Evolutionary conservation across 2,329 filamentous ascomycete species (phyloP).

Genomic region (Pseudogymnoascus sp.): DNA sequence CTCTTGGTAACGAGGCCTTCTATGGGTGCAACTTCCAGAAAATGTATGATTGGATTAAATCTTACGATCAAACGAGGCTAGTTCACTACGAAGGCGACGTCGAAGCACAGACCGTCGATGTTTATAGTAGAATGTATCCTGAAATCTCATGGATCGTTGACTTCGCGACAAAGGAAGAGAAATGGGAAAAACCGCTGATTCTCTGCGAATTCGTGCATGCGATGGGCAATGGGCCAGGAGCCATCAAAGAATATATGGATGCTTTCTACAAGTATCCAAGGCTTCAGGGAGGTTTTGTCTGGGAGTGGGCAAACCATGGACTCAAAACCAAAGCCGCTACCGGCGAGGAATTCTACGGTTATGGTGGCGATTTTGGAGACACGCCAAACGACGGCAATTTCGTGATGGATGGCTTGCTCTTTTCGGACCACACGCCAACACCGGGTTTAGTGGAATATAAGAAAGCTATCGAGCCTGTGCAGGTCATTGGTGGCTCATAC

Average conservation of each 20-base stretch:
- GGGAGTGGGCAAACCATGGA: slow-evolving; percentile 41
- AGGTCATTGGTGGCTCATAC: slow-evolving; percentile 20
- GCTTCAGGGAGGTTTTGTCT: slow-evolving; percentile 47
- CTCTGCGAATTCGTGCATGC: slow-evolving; percentile 51
- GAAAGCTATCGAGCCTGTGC: slow-evolving; percentile 36
- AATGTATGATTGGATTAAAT: slow-evolving; percentile 35
- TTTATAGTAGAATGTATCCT: slow-evolving; percentile 12
- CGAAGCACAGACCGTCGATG: slow-evolving; percentile 5
- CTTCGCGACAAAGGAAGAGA: not conserved
- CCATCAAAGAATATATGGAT: slow-evolving; percentile 58
- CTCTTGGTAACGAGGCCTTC: slow-evolving; percentile 48
- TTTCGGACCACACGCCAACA: slow-evolving; percentile 35
- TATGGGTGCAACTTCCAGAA: slow-evolving; percentile 46
- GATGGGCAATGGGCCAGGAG: slow-evolving; percentile 67
- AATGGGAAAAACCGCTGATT: slow-evolving; percentile 44
- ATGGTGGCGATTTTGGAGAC: slow-evolving; percentile 40
- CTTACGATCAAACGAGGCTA: not conserved
- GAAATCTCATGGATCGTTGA: slow-evolving; percentile 5
- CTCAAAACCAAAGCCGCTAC: slow-evolving; percentile 31
- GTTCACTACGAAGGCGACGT: slow-evolving; percentile 12
- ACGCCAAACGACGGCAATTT: slow-evolving; percentile 38
- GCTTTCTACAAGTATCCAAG: slow-evolving; percentile 45
- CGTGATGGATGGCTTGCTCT: slow-evolving; percentile 36
- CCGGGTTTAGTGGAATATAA: slow-evolving; percentile 36
- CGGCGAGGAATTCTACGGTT: slow-evolving; percentile 35